A percentile compares a stretch with the other conserved stretches of the same genome.
Evolutionary conservation across 1,284 basidiomycete species (phyloP).

Genomic region (Ceratobasidium sp.): DNA sequence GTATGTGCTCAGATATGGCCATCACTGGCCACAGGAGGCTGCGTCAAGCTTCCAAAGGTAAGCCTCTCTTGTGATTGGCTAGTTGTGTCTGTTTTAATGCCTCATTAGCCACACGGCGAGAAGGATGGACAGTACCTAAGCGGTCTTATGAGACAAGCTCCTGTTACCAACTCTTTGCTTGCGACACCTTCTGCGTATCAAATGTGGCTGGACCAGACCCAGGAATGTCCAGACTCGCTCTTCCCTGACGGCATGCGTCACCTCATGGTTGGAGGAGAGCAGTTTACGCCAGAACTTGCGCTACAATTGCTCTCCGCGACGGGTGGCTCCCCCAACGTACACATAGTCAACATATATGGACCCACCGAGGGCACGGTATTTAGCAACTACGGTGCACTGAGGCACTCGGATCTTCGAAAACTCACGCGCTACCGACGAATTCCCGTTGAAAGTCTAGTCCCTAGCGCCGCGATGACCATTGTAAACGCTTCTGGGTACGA

Average conservation of each 20-base stretch:
- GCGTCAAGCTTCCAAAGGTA: slow-evolving; percentile 20
- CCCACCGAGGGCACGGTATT: slow-evolving; percentile 21
- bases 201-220: slow-evolving; percentile 26
- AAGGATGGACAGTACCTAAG: slow-evolving; percentile 21
- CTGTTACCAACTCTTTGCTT: neutral
- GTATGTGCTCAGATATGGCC: neutral
- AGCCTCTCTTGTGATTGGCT: neutral
- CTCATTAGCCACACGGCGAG: neutral
- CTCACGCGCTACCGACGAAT: neutral
- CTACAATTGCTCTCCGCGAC: neutral
- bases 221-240: neutral
- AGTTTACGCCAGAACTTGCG: neutral
- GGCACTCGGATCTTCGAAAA: neutral
- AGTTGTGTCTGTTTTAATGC: neutral
- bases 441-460: neutral
- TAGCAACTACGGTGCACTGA: slow-evolving; percentile 3
- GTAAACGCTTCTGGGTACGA: neutral
- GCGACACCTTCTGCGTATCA: slow-evolving; percentile 1
- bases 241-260: slow-evolving; percentile 28
- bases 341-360: neutral
- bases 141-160: slow-evolving; percentile 6
- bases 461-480: slow-evolving; percentile 13
- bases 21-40: neutral
- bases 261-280: slow-evolving; percentile 3
- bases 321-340: neutral